Conservation (phyloP, 768 basidiomycete genomes). For the Suillus americanus region DNA sequence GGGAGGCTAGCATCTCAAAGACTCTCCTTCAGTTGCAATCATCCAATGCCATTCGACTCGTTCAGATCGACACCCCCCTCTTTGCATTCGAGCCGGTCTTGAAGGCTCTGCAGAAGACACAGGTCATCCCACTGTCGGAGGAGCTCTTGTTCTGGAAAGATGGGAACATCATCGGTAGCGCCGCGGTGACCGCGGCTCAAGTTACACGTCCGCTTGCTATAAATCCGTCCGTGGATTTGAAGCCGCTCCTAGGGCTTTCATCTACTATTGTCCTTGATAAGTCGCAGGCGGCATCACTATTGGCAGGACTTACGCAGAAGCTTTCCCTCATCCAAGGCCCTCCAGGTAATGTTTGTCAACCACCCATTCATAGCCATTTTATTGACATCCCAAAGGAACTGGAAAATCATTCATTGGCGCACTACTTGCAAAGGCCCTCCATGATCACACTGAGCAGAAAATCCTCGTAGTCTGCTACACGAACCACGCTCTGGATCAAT, state of each 20-base stretch:
- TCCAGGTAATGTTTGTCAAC: conserved; percentile 47
- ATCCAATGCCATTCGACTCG: conserved; percentile 38
- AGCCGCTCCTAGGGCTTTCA: conserved; percentile 34
- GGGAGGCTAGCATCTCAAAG: conserved; percentile 36
- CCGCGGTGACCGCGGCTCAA: conserved; percentile 1
- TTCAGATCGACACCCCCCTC: conserved; percentile 60
- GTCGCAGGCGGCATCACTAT: conserved; percentile 45
- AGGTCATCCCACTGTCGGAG: conserved; percentile 42
- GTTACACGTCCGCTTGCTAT: conserved; percentile 29
- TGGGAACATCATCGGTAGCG: conserved; percentile 17
- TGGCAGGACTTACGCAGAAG: conserved; percentile 53
- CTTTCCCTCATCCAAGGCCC: conserved; percentile 71
- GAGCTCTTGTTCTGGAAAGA: conserved; percentile 58
- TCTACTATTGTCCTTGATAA: conserved; percentile 48
- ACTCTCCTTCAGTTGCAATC: conserved; percentile 41
- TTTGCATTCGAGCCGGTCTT: conserved; percentile 67
- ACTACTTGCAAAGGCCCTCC: conserved; percentile 58
- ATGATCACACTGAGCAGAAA: conserved; percentile 43
- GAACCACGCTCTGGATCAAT: conserved; percentile 74
- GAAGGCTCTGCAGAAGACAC: conserved; percentile 50
- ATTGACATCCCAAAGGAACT: conserved; percentile 45
- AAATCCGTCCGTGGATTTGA: conserved; percentile 42
- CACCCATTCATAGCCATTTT: neutral
- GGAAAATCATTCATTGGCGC: conserved; percentile 77
- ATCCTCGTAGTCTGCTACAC: conserved; percentile 75